Evolutionary conservation across 768 basidiomycete species (phyloP).

Genomic region (Mycena alexandri): DNA sequence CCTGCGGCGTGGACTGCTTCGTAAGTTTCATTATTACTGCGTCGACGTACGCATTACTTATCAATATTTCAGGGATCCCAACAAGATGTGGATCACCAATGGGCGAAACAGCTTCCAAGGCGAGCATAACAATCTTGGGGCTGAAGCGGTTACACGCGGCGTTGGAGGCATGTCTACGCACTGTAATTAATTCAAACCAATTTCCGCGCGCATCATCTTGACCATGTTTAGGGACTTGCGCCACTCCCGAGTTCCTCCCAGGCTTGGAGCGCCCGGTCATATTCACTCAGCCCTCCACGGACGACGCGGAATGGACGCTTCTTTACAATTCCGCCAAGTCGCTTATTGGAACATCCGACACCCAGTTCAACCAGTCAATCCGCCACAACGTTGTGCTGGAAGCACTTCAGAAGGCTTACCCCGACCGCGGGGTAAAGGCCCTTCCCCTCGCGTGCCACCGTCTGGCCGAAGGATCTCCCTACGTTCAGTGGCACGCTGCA

Average conservation of each 20-base stretch:
- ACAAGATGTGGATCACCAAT: neutral
- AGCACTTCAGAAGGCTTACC: slow-evolving; percentile 11
- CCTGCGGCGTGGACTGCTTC: slow-evolving; percentile 21
- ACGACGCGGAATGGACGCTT: slow-evolving; percentile 13
- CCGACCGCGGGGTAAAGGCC: slow-evolving; percentile 12
- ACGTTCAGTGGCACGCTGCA: slow-evolving; percentile 22
- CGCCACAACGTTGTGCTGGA: slow-evolving; percentile 22
- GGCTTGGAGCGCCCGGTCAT: slow-evolving; percentile 13
- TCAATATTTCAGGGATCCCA: too few species aligned
- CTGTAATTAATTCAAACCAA: neutral
- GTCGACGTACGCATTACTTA: too few species aligned
- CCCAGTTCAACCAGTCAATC: slow-evolving; percentile 14
- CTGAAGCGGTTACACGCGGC: slow-evolving; percentile 18
- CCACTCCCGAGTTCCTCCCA: slow-evolving; percentile 14
- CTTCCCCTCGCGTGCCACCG: slow-evolving; percentile 23
- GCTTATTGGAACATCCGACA: slow-evolving; percentile 19
- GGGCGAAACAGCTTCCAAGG: slow-evolving; percentile 13
- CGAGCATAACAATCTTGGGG: slow-evolving; percentile 13
- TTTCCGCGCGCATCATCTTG: too few species aligned
- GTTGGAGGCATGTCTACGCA: slow-evolving; percentile 18
- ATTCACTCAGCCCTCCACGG: neutral
- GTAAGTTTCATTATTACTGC: too few species aligned
- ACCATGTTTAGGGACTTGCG: slow-evolving; percentile 12
- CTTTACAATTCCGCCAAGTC: slow-evolving; percentile 6
- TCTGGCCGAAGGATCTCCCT: slow-evolving; percentile 6